phyloP scores from a whole-genome alignment of 805 yeast genomes.

The Lachancea fermentati region DNA sequence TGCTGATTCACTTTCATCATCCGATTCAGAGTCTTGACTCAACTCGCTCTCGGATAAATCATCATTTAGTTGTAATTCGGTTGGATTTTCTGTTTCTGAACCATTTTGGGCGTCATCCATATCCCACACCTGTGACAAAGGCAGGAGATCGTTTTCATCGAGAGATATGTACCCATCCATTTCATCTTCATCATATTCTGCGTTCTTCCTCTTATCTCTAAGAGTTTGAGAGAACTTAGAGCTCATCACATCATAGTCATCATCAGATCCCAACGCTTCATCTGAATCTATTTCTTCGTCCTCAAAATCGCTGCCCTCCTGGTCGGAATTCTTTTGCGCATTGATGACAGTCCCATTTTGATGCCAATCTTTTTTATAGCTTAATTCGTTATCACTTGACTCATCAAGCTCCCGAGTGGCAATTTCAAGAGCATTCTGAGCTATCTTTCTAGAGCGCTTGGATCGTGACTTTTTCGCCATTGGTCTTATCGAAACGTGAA shows the following conservation, averaged over 20 bases:
- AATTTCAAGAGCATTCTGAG: constrained; percentile 46
- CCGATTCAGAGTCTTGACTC: constrained; percentile 17
- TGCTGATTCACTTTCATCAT: constrained; percentile 24
- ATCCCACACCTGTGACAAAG: constrained; percentile 89
- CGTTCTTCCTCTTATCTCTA: constrained; percentile 47
- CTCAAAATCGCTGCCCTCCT: constrained; percentile 36
- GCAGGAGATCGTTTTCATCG: constrained; percentile 69
- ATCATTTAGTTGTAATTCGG: constrained; percentile 19
- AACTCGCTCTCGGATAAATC: constrained; percentile 19
- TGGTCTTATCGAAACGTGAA: constrained; percentile 8
- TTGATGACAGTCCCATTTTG: constrained; percentile 37
- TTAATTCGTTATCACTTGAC: constrained; percentile 30
- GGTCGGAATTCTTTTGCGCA: constrained; percentile 30
- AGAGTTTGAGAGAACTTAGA: constrained; percentile 65
- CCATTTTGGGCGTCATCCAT: constrained; percentile 47
- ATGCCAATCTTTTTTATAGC: constrained; percentile 15
- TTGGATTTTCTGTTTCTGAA: constrained; percentile 13
- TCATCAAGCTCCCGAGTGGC: constrained; percentile 39
- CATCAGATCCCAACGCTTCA: constrained; percentile 82
- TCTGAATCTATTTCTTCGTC: constrained; percentile 78
- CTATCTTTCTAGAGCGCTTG: constrained; percentile 30
- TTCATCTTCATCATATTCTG: constrained; percentile 37
- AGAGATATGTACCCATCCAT: constrained; percentile 67
- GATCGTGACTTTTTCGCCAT: constrained; percentile 30
- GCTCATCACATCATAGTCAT: constrained; percentile 57